phyloP scores from a whole-genome alignment of 2,329 filamentous ascomycete genomes.

The Sarocladiaceae sp. region DNA sequence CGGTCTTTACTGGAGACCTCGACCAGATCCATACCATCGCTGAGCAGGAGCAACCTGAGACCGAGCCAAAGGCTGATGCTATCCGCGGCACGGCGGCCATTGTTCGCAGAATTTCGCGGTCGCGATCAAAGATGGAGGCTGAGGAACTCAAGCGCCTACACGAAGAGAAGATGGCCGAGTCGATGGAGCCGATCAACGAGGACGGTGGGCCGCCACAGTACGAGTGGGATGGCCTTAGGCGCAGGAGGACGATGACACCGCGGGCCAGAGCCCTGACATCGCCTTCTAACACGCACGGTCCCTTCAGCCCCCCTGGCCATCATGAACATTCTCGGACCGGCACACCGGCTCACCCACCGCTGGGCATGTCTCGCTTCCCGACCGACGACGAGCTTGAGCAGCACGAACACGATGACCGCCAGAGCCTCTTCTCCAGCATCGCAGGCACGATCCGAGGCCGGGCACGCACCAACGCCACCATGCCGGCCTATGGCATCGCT shows the following conservation, averaged over 20 bases:
- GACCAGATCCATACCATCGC: constrained; percentile 94
- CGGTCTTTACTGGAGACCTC: constrained; percentile 86
- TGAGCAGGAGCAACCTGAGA: constrained; percentile 92
- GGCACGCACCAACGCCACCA: constrained; percentile 26
- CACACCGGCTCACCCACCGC: constrained; percentile 55
- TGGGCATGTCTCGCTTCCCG: constrained; percentile 85
- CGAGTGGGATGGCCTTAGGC: constrained; percentile 87
- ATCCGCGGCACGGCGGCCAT: constrained; percentile 89
- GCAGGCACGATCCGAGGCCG: constrained; percentile 44
- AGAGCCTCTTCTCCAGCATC: constrained; percentile 47
- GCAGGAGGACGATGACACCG: constrained; percentile 53
- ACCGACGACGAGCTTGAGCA: constrained; percentile 52
- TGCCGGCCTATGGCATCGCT: constrained; percentile 23
- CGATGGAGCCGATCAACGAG: constrained; percentile 69
- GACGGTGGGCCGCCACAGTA: constrained; percentile 57
- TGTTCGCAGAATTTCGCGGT: constrained; percentile 70
- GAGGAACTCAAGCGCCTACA: constrained; percentile 73
- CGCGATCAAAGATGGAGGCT: constrained; percentile 70
- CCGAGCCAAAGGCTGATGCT: constrained; percentile 91
- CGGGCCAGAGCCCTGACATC: constrained; percentile 12
- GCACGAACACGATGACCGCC: constrained; percentile 39
- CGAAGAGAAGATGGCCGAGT: constrained; percentile 67
- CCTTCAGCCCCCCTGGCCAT: constrained; percentile 18
- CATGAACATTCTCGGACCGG: constrained; percentile 9
- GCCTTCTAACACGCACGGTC: constrained; percentile 18